Conservation (phyloP, 2,329 filamentous ascomycete genomes). For the Diaporthe helianthi region DNA sequence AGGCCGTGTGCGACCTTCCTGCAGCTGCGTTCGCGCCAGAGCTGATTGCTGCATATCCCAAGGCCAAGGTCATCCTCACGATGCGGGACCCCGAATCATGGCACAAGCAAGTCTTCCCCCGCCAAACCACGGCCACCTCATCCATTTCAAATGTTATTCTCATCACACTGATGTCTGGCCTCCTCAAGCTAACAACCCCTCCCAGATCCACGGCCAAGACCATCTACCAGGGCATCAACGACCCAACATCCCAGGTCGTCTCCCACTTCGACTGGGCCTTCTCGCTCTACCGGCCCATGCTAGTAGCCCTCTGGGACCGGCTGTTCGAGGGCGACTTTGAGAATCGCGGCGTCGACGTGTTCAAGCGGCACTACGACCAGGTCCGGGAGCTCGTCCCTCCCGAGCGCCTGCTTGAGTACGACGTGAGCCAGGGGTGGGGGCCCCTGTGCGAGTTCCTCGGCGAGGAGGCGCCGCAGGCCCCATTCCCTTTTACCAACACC, state of each 20-base stretch:
- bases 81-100: slow-evolving; percentile 50
- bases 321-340: slow-evolving; percentile 34
- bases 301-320: slow-evolving; percentile 32
- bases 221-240: slow-evolving; percentile 30
- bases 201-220: slow-evolving; percentile 34
- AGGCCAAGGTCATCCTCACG: slow-evolving; percentile 56
- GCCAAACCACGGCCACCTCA: no score
- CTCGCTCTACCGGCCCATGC: slow-evolving; percentile 34
- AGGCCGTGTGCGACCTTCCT: slow-evolving; percentile 39
- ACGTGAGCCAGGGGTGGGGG: slow-evolving; percentile 49
- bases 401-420: slow-evolving; percentile 47
- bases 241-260: slow-evolving; percentile 29
- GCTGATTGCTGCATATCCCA: slow-evolving; percentile 54
- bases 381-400: slow-evolving; percentile 41
- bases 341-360: slow-evolving; percentile 31
- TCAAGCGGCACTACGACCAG: slow-evolving; percentile 27
- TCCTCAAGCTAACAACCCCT: background rate
- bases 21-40: slow-evolving; percentile 48
- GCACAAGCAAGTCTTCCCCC: slow-evolving; percentile 44
- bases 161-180: no score
- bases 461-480: slow-evolving; percentile 43
- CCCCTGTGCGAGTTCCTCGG: slow-evolving; percentile 50
- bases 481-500: slow-evolving; percentile 47
- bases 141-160: no score
- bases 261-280: slow-evolving; percentile 35